Base-by-base conservation (phyloP, 1,139 yeast species). In the Saccharomyces hybrid region DNA sequence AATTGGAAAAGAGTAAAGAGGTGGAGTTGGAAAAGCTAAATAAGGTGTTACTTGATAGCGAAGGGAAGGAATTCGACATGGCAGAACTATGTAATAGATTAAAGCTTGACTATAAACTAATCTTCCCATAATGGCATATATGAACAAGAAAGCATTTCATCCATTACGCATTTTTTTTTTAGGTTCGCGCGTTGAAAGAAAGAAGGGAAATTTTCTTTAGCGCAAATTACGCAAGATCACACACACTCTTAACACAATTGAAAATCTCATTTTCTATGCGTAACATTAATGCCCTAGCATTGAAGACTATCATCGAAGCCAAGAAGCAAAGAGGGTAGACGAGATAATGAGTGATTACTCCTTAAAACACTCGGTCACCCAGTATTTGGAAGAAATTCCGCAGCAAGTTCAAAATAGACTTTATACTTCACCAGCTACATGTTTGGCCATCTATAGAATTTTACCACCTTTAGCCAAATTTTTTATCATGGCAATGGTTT, bases 381-480 rank as follows among this genome's bases (percentile, higher is more conserved):
- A 88, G 63, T 91, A 93, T 69, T 76, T 93, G 57, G 97, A 90
- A 66, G 90, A 88, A 20, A 81, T 93, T 16, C 97, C 98, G 1
- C 89, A 86, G 64, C 76, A 86, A 6, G 89, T 90, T 14, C 91
- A 90, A 63, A 78, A 86, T 26, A 80, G 91, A 64, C 78, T 93
- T 28, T 93, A 87, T 70, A 79, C 78, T 59, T 81, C 87, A 53
- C 97, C 99, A 2, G 97, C 97, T 14, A 89, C 99, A 55, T 91
- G 98, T 68, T 75, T 93, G 51, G 95, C 99, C 2, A 85, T 93
- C 25, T 91, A 84, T 69, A 78, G 99, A 59, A 76, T 93, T 57
- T 76, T 95, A 31, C 97, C 99, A 0, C 84, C 93, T 16, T 73
- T 93, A 65, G 96, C 97, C 28, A 91, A 93, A 69, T 86, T 89